A percentile compares a stretch with the other conserved stretches of the same genome.
Conservation (phyloP, 192 early-diverging fungal genomes). For the Irineochytrium annulatum region DNA sequence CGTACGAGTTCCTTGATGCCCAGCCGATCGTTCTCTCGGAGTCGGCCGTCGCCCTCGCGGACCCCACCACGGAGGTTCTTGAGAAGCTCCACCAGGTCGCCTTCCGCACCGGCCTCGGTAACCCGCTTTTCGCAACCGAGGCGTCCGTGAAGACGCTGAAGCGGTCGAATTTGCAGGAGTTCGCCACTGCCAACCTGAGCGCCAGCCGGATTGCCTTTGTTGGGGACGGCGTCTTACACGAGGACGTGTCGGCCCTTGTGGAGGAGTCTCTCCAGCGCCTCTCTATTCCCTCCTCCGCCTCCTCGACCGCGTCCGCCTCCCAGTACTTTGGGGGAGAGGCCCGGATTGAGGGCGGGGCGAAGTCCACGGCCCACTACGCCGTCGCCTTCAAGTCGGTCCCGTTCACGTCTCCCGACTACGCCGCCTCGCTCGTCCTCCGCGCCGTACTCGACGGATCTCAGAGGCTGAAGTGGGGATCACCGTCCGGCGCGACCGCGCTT, state of each 20-base stretch:
- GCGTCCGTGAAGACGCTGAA: constrained; percentile 55
- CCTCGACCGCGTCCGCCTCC: constrained; percentile 24
- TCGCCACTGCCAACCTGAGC: constrained; percentile 67
- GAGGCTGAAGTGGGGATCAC: constrained; percentile 43
- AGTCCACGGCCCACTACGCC: constrained; percentile 60
- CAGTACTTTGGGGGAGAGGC: constrained; percentile 84
- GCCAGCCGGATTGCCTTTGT: constrained; percentile 77
- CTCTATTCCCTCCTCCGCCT: constrained; percentile 22
- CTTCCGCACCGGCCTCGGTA: constrained; percentile 92
- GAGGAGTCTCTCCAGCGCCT: constrained; percentile 43
- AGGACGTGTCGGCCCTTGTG: constrained; percentile 64
- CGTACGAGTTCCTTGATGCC: constrained; percentile 82
- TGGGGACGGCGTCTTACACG: constrained; percentile 74
- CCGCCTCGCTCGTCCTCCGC: constrained; percentile 54
- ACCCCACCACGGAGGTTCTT: constrained; percentile 62
- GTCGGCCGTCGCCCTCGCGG: constrained; percentile 55
- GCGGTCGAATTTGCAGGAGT: constrained; percentile 67
- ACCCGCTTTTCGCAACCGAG: constrained; percentile 82
- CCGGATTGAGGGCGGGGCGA: constrained; percentile 62
- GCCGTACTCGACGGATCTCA: constrained; percentile 41
- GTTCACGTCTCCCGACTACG: constrained; percentile 53
- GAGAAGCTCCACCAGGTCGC: constrained; percentile 85
- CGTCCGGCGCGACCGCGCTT: constrained; percentile 36
- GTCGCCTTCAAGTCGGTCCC: constrained; percentile 78
- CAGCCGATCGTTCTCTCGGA: constrained; percentile 60